phyloP scores from a whole-genome alignment of 257 asterid species.

The Solanum bulbocastanum region DNA sequence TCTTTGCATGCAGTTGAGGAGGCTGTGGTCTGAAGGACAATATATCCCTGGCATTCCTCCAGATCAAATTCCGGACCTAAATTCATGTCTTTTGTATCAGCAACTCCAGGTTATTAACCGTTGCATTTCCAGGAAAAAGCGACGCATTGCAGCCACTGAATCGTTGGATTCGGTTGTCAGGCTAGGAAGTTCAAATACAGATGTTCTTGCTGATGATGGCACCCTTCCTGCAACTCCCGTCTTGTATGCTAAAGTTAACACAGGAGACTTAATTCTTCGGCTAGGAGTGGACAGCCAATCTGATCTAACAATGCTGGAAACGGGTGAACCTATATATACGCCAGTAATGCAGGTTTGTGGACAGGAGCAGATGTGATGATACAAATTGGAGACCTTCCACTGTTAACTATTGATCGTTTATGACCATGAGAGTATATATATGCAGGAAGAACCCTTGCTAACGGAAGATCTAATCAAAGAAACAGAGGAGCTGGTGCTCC shows the following conservation, averaged over 20 bases:
- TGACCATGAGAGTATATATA: constrained; percentile 5
- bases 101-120: constrained; percentile 96
- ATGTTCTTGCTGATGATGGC: constrained; percentile 35
- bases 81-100: constrained; percentile 85
- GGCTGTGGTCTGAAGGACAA: constrained; percentile 89
- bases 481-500: constrained; percentile 93
- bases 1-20: constrained; percentile 56
- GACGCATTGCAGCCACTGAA: constrained; percentile 66
- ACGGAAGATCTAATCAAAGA: constrained; percentile 96
- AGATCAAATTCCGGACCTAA: constrained; percentile 79
- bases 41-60: constrained; percentile 91
- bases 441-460: constrained; percentile 83
- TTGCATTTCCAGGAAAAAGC: constrained; percentile 86
- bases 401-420: constrained; percentile 6
- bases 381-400: constrained; percentile 1
- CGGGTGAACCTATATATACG: constrained; percentile 84
- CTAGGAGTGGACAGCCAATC: constrained; percentile 76
- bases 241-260: constrained; percentile 59
- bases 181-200: constrained; percentile 35
- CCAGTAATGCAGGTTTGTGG: constrained; percentile 84
- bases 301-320: constrained; percentile 79
- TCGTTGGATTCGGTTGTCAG: constrained; percentile 52
- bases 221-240: constrained; percentile 23
- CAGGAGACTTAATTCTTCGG: constrained; percentile 76
- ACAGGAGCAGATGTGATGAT: constrained; percentile 5